Conservation (phyloP, 805 yeast species). For the Ogataea corticis region DNA sequence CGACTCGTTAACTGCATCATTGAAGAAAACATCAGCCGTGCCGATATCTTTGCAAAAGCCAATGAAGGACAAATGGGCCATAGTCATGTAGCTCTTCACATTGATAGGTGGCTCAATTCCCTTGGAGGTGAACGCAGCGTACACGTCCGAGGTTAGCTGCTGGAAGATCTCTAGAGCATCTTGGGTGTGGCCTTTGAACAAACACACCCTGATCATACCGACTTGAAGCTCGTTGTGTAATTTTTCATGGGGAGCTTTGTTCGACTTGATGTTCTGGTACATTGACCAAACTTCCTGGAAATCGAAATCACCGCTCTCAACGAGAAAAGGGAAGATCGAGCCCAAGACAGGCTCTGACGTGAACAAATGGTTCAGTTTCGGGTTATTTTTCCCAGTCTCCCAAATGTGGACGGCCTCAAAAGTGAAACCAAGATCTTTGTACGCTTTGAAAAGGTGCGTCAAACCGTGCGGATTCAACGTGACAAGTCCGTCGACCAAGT, state of each 20-base stretch:
- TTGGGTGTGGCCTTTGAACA: constrained; percentile 62
- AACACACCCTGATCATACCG: constrained; percentile 74
- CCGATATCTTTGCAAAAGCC: constrained; percentile 73
- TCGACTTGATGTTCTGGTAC: constrained; percentile 41
- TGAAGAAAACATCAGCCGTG: constrained; percentile 73
- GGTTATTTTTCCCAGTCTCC: constrained; percentile 59
- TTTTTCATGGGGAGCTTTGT: constrained; percentile 33
- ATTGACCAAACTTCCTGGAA: constrained; percentile 62
- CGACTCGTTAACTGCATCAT: constrained; percentile 65
- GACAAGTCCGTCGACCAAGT: constrained; percentile 46
- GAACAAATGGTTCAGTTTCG: constrained; percentile 44
- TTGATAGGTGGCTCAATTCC: constrained; percentile 37
- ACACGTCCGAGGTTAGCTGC: constrained; percentile 54
- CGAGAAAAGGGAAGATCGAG: constrained; percentile 65
- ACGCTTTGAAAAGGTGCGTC: constrained; percentile 56
- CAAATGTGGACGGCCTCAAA: constrained; percentile 69
- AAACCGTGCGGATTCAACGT: constrained; percentile 53
- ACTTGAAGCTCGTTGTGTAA: constrained; percentile 53
- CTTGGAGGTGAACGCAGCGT: constrained; percentile 33
- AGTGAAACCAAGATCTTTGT: constrained; percentile 58
- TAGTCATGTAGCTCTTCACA: constrained; percentile 56
- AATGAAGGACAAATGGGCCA: constrained; percentile 75
- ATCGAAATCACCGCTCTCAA: constrained; percentile 55
- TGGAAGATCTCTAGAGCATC: constrained; percentile 67
- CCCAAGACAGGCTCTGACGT: constrained; percentile 68